Base-by-base conservation (phyloP, 192 early-diverging fungal species). In the Dimargaris cristalligena region DNA sequence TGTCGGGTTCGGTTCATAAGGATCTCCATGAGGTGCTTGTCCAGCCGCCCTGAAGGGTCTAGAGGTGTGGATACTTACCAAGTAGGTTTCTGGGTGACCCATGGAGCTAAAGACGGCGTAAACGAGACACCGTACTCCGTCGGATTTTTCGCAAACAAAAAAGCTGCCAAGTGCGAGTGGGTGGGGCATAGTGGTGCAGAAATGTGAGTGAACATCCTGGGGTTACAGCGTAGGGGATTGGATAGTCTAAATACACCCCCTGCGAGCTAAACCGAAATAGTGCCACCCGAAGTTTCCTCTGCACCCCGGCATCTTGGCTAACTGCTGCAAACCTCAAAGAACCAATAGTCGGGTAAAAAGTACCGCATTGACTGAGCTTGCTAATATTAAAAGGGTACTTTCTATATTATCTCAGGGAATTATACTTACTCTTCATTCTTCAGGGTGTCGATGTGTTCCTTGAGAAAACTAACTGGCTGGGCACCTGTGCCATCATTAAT, bases 81-180 rank as follows among this genome's bases (percentile, higher is more conserved):
- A 16, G 38, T 41, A 41, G 6, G 38, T 48, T n/a, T 48, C 47
- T 48, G 47, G 47, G 13, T 48, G 47, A 22, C 47, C 18, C 47
- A 6, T 11, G 30, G 54, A 33, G 34, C 34, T 38, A 23, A 14
- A 29, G 2, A 67, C 68, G 23, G 72, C 63, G 14, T 68, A 74
- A 0, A 86, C 49, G 0, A 87, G 67, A 8, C 80, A 79, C 22
- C 88, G 81, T 6, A 83, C 65, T 26, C 88, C 89, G 66, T 90
- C 87, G 2, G 89, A 81, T 62, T 91, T 91, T 65, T 91, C 89
- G 60, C 83, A 81, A 0, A 91, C 86, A 65, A 80, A 80, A 64
- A 81, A 91, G 71, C 76, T 79, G 60, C 47, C 38, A n/a, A n/a
- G n/a, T n/a, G 41, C 18, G 0, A 58, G 31, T 28, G 48, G 14